Percentiles rank a stretch among this genome's conserved stretches.
These are phyloP conservation scores for Krasilnikovozyma curviuscula DNA, from an alignment of 768 basidiomycete species.

Conservation along the genomic window DNA sequence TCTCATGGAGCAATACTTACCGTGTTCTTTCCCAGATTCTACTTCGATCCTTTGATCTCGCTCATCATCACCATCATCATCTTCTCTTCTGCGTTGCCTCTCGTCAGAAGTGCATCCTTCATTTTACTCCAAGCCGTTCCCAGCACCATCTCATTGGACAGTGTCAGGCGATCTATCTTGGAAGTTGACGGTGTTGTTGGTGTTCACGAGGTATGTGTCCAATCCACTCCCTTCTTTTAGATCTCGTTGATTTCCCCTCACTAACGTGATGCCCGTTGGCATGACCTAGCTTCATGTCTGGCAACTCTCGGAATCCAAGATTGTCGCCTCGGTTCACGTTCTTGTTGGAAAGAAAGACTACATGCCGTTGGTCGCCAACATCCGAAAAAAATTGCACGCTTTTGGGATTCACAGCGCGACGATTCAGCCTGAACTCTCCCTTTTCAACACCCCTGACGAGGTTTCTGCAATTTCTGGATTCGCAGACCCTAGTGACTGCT, in stretches of 20 bases:
- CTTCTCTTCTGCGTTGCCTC: constrained; percentile 80
- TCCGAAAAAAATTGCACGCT: constrained; percentile 64
- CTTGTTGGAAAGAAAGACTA: constrained; percentile 69
- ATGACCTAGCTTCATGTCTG: constrained; percentile 68
- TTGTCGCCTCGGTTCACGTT: constrained; percentile 90
- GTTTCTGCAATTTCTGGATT: too few relatives aligned
- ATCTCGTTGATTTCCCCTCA: neutral
- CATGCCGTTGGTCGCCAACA: constrained; percentile 69
- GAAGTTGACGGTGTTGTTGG: constrained; percentile 66
- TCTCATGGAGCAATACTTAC: neutral
- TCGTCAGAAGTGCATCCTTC: constrained; percentile 70
- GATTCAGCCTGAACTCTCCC: too few relatives aligned
- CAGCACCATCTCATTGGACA: constrained; percentile 67
- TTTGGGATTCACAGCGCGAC: constrained; percentile 71
- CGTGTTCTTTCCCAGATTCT: constrained; percentile 44
- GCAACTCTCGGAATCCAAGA: constrained; percentile 88
- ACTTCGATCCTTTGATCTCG: constrained; percentile 83
- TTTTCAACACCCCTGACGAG: too few relatives aligned
- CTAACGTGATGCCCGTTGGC: neutral
- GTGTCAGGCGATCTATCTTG: constrained; percentile 62
- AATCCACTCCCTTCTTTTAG: neutral
- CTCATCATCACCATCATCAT: constrained; percentile 90
- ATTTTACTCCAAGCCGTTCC: constrained; percentile 92
- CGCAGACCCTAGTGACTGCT: too few relatives aligned
- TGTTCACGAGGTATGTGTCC: constrained; percentile 37